phyloP scores from a whole-genome alignment of 805 yeast genomes.

The Trichomonascus vanleenenianus region DNA sequence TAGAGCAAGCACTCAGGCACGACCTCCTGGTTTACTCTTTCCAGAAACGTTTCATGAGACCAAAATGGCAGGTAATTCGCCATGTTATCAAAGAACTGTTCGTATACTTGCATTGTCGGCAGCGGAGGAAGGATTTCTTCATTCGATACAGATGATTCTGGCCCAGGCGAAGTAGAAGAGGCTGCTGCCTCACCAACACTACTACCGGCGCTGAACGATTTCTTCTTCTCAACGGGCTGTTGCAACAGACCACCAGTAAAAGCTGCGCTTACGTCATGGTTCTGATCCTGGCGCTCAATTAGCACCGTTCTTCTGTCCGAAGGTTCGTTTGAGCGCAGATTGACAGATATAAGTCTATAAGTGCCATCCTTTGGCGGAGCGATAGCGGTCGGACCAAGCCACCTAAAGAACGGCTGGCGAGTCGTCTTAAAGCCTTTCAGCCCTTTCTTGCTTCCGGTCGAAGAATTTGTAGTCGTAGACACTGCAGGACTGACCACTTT shows the following conservation, averaged over 20 bases:
- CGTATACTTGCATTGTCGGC: conserved; percentile 12
- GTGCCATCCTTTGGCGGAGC: conserved; percentile 24
- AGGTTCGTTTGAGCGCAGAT: conserved; percentile 14
- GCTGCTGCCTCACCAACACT: background rate
- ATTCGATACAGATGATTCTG: background rate
- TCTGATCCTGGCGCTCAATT: conserved; percentile 10
- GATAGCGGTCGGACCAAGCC: conserved; percentile 26
- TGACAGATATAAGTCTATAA: conserved; percentile 23
- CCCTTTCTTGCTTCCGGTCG: background rate
- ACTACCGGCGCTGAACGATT: no score
- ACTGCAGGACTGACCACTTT: background rate
- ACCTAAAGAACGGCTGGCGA: conserved; percentile 24
- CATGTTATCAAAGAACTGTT: conserved; percentile 16
- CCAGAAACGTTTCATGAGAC: conserved; percentile 15
- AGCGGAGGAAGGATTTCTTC: conserved; percentile 1
- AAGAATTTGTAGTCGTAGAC: background rate
- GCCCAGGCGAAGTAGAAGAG: background rate
- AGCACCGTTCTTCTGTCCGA: conserved; percentile 8
- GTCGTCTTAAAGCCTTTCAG: conserved; percentile 4
- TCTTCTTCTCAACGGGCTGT: background rate
- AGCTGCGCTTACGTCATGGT: background rate
- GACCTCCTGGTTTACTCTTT: conserved; percentile 16
- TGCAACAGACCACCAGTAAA: background rate
- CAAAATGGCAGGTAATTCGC: conserved; percentile 20
- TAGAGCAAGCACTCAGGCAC: conserved; percentile 20